Evolutionary conservation across 2,329 filamentous ascomycete genomes (phyloP), one percentile per base, ranked within the genome.

Genomic region (Didymella pomorum): DNA sequence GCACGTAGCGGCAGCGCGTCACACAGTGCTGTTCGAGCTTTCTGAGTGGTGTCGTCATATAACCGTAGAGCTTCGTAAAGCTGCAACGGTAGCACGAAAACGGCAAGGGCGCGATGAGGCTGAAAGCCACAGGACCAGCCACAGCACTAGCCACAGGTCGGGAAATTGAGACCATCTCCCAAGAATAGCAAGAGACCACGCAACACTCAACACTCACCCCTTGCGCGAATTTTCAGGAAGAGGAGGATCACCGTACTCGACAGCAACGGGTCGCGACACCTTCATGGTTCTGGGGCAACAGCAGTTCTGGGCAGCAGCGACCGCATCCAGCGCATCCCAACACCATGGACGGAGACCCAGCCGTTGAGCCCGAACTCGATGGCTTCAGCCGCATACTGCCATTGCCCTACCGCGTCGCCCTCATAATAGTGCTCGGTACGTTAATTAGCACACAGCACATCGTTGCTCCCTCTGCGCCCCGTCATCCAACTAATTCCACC

Each of bases 301-400:
- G 31, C 47, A 58, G 28, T 51, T 57, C 55, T 67, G 69, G 65
- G 63, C 68, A 61, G 67, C 61, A 64, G 67, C 62, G 54, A 63
- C 50, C 45, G 57, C 50, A 64, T 29, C 54, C 53, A 20, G 54
- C 65, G 63, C 63, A 62, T 68, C 52, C 64, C 58, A 48, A 55
- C 59, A 66, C 68, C 20, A 91, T 91, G 89, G 89, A 91, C 80
- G 88, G 87, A 80, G 89, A 91, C 81, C 86, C 87, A 61, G 85
- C 86, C 69, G 87, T 90, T 69, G 88, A 90, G 70, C 75, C 76
- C 29, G 72, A 79, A 64, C 86, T 96, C 78, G 93, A 97, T 84
- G 85, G 87, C 78, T 95, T 97, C 83, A 93, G 91, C 84, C 83
- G 91, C 74, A 84, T 90, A 63, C 89, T 98, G 66, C 95, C 94